Conservation (phyloP, 768 basidiomycete genomes). For the Serendipita sp. region DNA sequence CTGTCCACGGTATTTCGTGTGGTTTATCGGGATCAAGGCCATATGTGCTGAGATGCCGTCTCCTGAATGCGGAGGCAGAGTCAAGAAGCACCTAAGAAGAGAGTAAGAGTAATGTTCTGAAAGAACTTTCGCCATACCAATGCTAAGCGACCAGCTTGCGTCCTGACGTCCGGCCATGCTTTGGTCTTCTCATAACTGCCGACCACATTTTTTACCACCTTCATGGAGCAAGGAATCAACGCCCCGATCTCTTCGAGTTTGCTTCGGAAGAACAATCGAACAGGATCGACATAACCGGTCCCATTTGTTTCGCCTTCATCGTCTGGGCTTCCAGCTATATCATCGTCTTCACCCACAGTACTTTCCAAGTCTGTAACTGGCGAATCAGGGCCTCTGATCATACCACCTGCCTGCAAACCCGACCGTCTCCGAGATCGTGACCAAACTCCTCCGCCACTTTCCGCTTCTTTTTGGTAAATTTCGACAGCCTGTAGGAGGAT, state of each 20-base stretch:
- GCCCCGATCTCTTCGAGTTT: background rate
- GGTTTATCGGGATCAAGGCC: conserved; percentile 55
- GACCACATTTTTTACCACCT: background rate
- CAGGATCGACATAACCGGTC: conserved; percentile 11
- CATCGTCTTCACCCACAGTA: background rate
- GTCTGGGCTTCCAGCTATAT: background rate
- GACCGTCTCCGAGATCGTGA: background rate
- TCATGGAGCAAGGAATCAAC: background rate
- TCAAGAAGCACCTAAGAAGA: conserved; percentile 43
- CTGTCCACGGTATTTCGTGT: conserved; percentile 57
- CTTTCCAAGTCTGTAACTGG: background rate
- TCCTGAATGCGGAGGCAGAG: conserved; percentile 59
- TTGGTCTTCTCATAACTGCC: background rate
- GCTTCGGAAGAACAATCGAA: conserved; percentile 7
- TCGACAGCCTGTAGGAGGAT: background rate
- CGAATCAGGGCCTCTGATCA: background rate
- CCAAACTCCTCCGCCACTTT: background rate
- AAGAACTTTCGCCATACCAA: conserved; percentile 29
- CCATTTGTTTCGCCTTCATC: background rate
- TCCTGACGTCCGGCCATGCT: background rate
- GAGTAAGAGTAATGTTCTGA: background rate
- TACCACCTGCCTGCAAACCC: background rate
- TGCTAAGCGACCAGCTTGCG: background rate
- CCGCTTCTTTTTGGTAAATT: background rate
- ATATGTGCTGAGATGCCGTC: conserved; percentile 55